Percentiles rank a stretch among this genome's conserved stretches.
These are phyloP conservation scores for Neoascochyta sp. DNA, from an alignment of 2,329 filamentous ascomycete genomes.

Conservation along the genomic window DNA sequence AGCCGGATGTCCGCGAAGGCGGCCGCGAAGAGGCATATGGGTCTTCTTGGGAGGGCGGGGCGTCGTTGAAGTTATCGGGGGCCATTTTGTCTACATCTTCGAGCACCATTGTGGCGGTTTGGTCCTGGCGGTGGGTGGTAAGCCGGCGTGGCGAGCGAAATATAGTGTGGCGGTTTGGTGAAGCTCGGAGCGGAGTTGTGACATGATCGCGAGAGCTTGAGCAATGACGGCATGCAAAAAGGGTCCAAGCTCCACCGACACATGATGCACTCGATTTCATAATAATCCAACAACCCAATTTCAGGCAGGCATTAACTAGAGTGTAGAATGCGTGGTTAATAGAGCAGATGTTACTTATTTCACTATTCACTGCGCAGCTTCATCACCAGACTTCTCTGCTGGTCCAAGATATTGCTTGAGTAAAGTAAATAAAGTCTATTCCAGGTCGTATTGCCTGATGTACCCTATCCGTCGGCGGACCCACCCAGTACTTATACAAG, in stretches of 20 bases:
- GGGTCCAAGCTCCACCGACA: constrained; percentile 8
- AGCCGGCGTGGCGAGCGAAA: background rate
- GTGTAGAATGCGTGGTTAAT: no score
- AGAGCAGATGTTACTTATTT: no score
- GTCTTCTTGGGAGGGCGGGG: constrained; percentile 37
- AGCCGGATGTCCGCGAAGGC: constrained; percentile 3
- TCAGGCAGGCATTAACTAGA: no score
- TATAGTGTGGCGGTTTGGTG: constrained; percentile 20
- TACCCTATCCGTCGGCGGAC: no score
- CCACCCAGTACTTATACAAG: no score
- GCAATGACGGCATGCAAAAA: constrained; percentile 28
- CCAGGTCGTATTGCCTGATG: no score
- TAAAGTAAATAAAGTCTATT: no score
- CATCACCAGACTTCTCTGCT: no score
- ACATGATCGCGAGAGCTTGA: constrained; percentile 12
- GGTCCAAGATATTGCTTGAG: no score
- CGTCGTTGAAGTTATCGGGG: constrained; percentile 30
- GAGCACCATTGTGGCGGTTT: constrained; percentile 38
- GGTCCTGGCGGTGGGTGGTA: background rate
- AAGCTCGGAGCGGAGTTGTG: constrained; percentile 12
- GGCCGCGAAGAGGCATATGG: constrained; percentile 29
- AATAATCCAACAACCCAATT: no score
- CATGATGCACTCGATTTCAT: constrained; percentile 3
- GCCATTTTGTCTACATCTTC: constrained; percentile 34
- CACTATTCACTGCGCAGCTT: no score